A percentile compares a stretch with the other conserved stretches of the same genome.
phyloP scores from a whole-genome alignment of 176 grass and related monocot species.

The Rhynchospora tenuis region DNA sequence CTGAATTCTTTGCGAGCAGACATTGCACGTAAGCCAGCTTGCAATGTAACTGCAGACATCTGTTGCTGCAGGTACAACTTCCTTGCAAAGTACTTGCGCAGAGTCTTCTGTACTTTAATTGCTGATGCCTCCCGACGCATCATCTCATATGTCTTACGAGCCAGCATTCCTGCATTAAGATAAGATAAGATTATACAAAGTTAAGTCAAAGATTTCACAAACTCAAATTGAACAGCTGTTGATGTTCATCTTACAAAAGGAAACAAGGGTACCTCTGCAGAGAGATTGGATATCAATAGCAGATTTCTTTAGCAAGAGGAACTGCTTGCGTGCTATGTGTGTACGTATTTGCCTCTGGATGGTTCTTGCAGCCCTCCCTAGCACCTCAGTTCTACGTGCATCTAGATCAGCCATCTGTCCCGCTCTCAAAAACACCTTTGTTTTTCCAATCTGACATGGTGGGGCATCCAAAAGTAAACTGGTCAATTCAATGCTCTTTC shows the following conservation, averaged over 20 bases:
- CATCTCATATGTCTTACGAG: slow-evolving; percentile 72
- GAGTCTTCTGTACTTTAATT: slow-evolving; percentile 83
- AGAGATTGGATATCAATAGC: slow-evolving; percentile 73
- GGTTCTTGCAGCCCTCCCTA: slow-evolving; percentile 93
- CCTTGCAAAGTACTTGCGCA: slow-evolving; percentile 58
- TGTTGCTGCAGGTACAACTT: slow-evolving; percentile 58
- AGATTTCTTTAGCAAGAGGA: slow-evolving; percentile 62
- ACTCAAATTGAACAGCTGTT: background rate
- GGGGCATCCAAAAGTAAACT: slow-evolving; percentile 13
- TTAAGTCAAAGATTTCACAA: background rate
- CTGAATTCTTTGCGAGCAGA: slow-evolving; percentile 82
- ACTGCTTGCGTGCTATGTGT: slow-evolving; percentile 84
- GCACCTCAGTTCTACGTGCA: slow-evolving; percentile 86
- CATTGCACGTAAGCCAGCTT: slow-evolving; percentile 86
- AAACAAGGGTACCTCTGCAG: slow-evolving; percentile 56
- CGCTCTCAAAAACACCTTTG: slow-evolving; percentile 93
- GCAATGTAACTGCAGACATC: slow-evolving; percentile 67
- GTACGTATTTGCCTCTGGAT: slow-evolving; percentile 95
- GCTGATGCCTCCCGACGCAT: slow-evolving; percentile 81
- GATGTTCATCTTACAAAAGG: background rate
- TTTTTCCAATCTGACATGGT: slow-evolving; percentile 78
- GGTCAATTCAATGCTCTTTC: background rate
- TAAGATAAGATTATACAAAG: background rate
- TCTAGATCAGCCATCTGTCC: slow-evolving; percentile 99
- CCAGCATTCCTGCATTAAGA: slow-evolving; percentile 61